Base-by-base conservation (phyloP, 805 yeast species). In the Monosporozyma unispora region DNA sequence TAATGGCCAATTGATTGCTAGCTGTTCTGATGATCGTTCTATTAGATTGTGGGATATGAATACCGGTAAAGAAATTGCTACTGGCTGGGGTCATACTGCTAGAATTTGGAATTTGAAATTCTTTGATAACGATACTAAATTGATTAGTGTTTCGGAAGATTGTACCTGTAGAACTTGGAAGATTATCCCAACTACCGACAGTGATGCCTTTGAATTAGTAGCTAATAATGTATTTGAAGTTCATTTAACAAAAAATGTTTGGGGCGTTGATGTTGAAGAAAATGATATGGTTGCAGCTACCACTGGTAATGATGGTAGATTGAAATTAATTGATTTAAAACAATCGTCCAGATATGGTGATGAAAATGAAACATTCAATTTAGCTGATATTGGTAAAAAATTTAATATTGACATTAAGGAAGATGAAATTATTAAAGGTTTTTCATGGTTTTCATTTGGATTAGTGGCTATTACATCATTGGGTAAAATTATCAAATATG, bases 41-140 rank as follows among this genome's bases (percentile, higher is more conserved):
- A 80, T 93, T 48, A 83, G 81, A 50, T 62, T 91, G 5, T 89
- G 89, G 82, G 79, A 79, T 57, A 68, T 83, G 52, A 58, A 59
- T 6, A 60, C 77, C 1, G 91, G 95, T 0, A 57, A 67, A 10
- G 66, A 80, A 31, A 56, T 85, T 38, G 84, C 91, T 1, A 78
- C 81, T 25, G 97, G 96, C 0, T 93, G 97, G 97, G 99, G 98
- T 12, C 99, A 93, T 62, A 82, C 85, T 1, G 91, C 98, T 0
- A 77, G 99, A 61, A 90, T 93, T 39, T 93, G 99, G 99, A 76
- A 78, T 41, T 69, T 91, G 43, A 73, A 73, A 46, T 87, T 87
- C 60, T 76, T 70, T 50, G 68, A 69, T 5, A 56, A 64, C 16
- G 66, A 66, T 43, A 60, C 55, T 4, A 64, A 69, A 4, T 57